Evolutionary conservation across 257 asterid genomes (phyloP), one percentile per base, ranked within the genome.

Genomic region (Plantago major): DNA sequence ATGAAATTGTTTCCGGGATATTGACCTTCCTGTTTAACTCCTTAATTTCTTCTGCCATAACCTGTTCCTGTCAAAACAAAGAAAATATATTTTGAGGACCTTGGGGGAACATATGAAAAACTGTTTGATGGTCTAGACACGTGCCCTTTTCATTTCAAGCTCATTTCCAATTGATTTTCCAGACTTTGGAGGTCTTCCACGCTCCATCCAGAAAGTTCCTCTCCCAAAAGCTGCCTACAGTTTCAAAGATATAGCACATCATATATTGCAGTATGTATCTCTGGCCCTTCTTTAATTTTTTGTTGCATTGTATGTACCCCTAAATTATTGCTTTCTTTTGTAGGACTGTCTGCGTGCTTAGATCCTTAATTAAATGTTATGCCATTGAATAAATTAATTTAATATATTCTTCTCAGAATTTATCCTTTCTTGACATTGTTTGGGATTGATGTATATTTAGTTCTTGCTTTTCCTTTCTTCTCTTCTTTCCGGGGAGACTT

Each of bases 141-240:
- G 60, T 48, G 79, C 88, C 81, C 78, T 86, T 71, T 69, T 75
- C 42, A 22, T 68, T 74, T 78, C 76, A 86, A 55, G 70, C 95
- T 84, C 74, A 58, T 75, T 58, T 84, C 84, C 9, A 86, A 78
- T 71, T 76, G 81, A 46, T 58, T 68, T 72, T 84, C 93, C 69
- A 86, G 73, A 69, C 76, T 76, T 57, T 82, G 84, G 19, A 86
- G 89, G 53, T 86, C 95, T 43, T 72, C 76, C 78, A 67, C 51
- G 74, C 64, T 46, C 76, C 84, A 70, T 66, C 89, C 95, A 56
- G 82, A 76, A 64, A 86, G 85, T 54, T 78, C 85, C 71, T 80
- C 83, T 48, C 95, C 95, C 80, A 86, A 48, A 65, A 86, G 82
- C 70, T 78, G 79, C 77, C 95, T 86, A 74, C 42, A 22, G 47